Evolutionary conservation across 192 early-diverging fungal genomes (phyloP), one percentile per base, ranked within the genome.

Genomic region (Fimicolochytrium jonesii): DNA sequence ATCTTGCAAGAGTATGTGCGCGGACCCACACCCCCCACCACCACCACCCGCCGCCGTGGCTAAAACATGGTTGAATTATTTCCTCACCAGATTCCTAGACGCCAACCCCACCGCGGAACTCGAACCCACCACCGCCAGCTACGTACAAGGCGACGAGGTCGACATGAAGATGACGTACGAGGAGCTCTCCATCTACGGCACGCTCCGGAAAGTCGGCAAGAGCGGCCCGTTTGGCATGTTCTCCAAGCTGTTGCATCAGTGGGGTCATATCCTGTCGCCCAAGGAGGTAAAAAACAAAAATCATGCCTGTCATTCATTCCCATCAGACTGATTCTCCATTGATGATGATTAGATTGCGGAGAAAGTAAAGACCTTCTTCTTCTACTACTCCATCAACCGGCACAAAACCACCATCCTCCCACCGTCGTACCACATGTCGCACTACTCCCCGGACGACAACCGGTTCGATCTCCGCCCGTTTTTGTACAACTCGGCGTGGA

Each of bases 101-200:
- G 77, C 77, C 13, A 86, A 83, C 17, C 94, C 97, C 7, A 95
- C 94, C 10, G 97, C 97, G 13, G 97, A 99, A 66, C 77, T 99
- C 28, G 95, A 98, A 56, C 97, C 97, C 1, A 86, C 89, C 33
- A 89, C 93, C 1, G 78, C 77, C 17, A 70, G 70, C 36, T 94
- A 94, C 68, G 80, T 82, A 25, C 97, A 99, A 68, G 83, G 87
- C 0, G 96, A 97, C 70, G 97, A 97, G 66, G 87, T 82, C 26
- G 97, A 99, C 62, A 99, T 99, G 97, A 94, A 93, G 11, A 98
- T 99, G 95, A 88, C 88, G 17, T 99, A 99, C 70, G 85, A 87
- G 15, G 97, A 99, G 50, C 79, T 99, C 0, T 89, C 92, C 10
- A 77, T 79, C 18, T 99, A 90, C 81, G 97, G 97, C 23, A 79